Percentiles rank a stretch among this genome's conserved stretches.
These are phyloP conservation scores for Syzygium grande DNA, from an alignment of 345 rosid genomes.

Conservation along the genomic window DNA sequence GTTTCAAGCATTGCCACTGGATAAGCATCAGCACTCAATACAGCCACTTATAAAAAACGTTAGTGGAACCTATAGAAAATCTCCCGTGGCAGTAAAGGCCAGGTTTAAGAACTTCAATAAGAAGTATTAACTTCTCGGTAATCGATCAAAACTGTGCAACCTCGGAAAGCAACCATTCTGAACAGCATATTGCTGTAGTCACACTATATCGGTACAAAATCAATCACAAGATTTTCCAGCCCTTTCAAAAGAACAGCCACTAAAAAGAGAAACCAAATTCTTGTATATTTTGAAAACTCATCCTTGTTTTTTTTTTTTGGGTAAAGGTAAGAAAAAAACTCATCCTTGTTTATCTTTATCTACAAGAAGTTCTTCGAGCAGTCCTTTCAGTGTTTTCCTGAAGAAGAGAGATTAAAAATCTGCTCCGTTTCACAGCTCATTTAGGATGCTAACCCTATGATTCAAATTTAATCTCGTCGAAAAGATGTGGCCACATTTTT, in stretches of 20 bases:
- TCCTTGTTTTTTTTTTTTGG: no score
- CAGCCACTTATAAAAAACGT: not conserved
- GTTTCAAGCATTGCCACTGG: not conserved
- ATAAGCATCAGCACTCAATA: not conserved
- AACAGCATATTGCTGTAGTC: not conserved
- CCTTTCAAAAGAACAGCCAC: not conserved
- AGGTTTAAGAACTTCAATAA: not conserved
- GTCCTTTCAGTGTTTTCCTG: not conserved
- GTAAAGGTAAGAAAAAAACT: no score
- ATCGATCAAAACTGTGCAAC: not conserved
- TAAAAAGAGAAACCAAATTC: not conserved
- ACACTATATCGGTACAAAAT: rapidly evolving
- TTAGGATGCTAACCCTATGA: not conserved
- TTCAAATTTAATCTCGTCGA: no score
- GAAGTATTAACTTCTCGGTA: rapidly evolving
- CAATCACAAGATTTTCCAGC: not conserved
- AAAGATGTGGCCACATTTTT: no score
- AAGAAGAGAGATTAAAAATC: not conserved
- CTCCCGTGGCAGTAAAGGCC: rapidly evolving
- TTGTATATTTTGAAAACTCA: no score
- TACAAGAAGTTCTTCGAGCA: not conserved
- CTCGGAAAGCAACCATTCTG: not conserved
- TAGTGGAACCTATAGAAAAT: not conserved
- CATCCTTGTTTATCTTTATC: not conserved
- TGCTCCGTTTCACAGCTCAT: not conserved